Conservation (phyloP, 805 yeast species). For the Candida sithepensis region DNA sequence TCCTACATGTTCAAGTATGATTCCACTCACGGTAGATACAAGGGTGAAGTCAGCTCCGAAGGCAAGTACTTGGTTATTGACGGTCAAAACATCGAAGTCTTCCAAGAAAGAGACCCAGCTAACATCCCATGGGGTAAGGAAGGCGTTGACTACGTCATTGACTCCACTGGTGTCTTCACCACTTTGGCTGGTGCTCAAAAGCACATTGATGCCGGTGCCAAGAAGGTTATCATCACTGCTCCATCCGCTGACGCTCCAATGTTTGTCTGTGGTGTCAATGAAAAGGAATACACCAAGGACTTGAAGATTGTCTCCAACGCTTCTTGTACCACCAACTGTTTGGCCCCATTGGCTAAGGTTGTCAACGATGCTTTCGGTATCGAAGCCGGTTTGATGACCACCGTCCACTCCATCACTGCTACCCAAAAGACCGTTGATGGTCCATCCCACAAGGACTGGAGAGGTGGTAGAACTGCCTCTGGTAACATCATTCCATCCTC, state of each 20-base stretch:
- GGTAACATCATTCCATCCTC: constrained; percentile 95
- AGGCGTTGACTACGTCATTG: constrained; percentile 84
- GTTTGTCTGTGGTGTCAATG: constrained; percentile 92
- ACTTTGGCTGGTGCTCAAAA: constrained; percentile 72
- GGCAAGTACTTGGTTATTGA: constrained; percentile 62
- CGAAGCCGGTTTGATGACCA: constrained; percentile 92
- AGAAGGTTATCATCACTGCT: constrained; percentile 92
- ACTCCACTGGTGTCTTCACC: constrained; percentile 95
- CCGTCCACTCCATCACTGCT: constrained; percentile 94
- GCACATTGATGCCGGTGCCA: constrained; percentile 89
- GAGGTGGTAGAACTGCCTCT: constrained; percentile 97
- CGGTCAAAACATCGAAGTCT: constrained; percentile 63
- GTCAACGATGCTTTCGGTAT: constrained; percentile 82
- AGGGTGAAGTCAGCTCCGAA: constrained; percentile 63
- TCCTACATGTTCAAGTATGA: constrained; percentile 95
- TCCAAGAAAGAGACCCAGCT: constrained; percentile 82
- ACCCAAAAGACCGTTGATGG: constrained; percentile 97
- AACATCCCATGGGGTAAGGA: constrained; percentile 82
- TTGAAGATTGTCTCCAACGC: constrained; percentile 83
- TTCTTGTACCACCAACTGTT: constrained; percentile 93
- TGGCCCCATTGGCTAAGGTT: constrained; percentile 92
- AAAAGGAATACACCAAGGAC: constrained; percentile 71
- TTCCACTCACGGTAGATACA: constrained; percentile 85
- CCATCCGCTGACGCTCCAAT: constrained; percentile 93
- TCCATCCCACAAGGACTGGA: constrained; percentile 97